Evolutionary conservation across 768 basidiomycete genomes (phyloP), one percentile per base, ranked within the genome.

Genomic region (Lactifluus pinguis): DNA sequence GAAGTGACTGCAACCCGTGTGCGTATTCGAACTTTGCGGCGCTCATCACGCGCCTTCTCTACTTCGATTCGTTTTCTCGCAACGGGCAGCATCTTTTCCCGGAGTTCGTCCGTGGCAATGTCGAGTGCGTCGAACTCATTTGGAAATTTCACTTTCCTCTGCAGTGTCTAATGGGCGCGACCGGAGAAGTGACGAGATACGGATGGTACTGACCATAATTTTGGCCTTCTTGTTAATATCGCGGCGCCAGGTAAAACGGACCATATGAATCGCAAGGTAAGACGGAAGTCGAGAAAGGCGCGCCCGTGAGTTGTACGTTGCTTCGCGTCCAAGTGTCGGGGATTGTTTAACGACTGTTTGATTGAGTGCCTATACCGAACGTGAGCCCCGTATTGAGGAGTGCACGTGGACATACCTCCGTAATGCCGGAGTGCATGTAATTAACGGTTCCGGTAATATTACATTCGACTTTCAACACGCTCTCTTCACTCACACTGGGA

Each of bases 171-270:
- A 15, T 61, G 25, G 49, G 10, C 32, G 36, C 34, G 21, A 45
- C 21, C 13, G 6, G 14, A 9, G 11, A 5, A 4, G 10, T 47
- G 45, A 11, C 9, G 25, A 36, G 3, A n/a, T 13, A 42, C 3
- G 41, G 15, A 32, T 17, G 54, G 44, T 5, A 4, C 34, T 67
- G 62, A 89, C 89, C 95, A 99, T 93, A 71, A 98, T 95, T 76
- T 99, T 98, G 2, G 95, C 85, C 70, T 98, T 98, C 77, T 87
- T 92, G 54, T 74, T 74, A 61, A 97, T 94, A 66, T 98, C 97
- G 41, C 82, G 78, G 61, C 92, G 78, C 97, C 97, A 99, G 57
- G 86, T 87, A 72, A 98, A 99, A 50, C 97, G 89, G 13, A 95
- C 94, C 88, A 98, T 91, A 68, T 98, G 93, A 4, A 98, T 83